Evolutionary conservation across 495 filamentous ascomycete genomes (phyloP).

Genomic region (Cryomyces minteri): DNA sequence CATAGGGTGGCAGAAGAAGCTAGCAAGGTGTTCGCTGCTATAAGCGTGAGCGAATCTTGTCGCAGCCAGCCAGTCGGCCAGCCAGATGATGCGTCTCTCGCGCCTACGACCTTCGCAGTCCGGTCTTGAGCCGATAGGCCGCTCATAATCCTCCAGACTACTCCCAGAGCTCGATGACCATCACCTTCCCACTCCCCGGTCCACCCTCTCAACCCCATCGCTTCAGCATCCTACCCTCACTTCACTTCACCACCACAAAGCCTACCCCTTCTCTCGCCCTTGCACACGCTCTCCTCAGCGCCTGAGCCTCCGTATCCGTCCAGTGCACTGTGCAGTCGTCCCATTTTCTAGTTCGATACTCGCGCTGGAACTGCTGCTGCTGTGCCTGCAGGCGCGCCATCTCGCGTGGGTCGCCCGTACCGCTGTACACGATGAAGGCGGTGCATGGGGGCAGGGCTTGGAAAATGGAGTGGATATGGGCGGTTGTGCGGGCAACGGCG

Average conservation of each 20-base stretch:
- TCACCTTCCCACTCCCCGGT: no score
- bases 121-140: no score
- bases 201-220: no score
- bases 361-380: slow-evolving; percentile 53
- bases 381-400: slow-evolving; percentile 53
- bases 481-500: slow-evolving; percentile 28
- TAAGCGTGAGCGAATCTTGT: no score
- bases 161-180: no score
- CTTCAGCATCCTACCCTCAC: neutral
- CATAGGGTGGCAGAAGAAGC: no score
- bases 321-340: slow-evolving; percentile 74
- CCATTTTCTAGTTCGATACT: slow-evolving; percentile 70
- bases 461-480: slow-evolving; percentile 50
- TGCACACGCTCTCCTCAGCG: slow-evolving; percentile 47
- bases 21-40: no score
- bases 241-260: slow-evolving; percentile 61
- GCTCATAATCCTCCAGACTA: no score
- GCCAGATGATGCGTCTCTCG: no score
- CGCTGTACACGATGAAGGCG: slow-evolving; percentile 72
- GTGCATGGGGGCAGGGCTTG: slow-evolving; percentile 66
- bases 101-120: no score
- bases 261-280: slow-evolving; percentile 60
- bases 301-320: slow-evolving; percentile 78
- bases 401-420: slow-evolving; percentile 72
- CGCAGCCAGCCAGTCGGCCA: no score